Conservation (phyloP, 768 basidiomycete genomes). For the Hygrophoropsis aurantiaca region DNA sequence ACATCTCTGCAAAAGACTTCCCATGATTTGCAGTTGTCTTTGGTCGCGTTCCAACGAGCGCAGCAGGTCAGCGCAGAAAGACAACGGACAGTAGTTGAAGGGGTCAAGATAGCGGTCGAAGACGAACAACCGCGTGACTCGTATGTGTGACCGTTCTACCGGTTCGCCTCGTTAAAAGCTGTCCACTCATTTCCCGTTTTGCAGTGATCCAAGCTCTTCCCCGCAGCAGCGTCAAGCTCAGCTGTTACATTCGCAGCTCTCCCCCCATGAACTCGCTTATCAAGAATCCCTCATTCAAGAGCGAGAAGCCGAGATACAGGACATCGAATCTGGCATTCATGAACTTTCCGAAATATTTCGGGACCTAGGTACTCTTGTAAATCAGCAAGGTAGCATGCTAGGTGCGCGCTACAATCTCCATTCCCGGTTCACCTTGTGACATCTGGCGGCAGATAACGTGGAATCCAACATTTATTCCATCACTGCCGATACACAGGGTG, state of each 20-base stretch:
- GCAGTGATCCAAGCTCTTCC: slow-evolving; percentile 39
- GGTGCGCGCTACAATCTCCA: slow-evolving; percentile 44
- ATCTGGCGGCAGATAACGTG: slow-evolving; percentile 77
- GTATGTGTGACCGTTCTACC: slow-evolving; percentile 2
- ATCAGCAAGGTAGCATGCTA: slow-evolving; percentile 92
- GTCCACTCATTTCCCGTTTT: slow-evolving; percentile 7
- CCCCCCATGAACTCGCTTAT: slow-evolving; percentile 89
- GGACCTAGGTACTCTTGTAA: slow-evolving; percentile 91
- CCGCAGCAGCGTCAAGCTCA: slow-evolving; percentile 70
- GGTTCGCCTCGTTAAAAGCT: neutral
- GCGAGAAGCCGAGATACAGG: slow-evolving; percentile 90
- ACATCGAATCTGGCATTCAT: slow-evolving; percentile 96
- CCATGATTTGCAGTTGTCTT: slow-evolving; percentile 86
- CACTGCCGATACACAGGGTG: slow-evolving; percentile 76
- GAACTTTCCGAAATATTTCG: slow-evolving; percentile 96
- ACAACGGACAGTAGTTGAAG: slow-evolving; percentile 86
- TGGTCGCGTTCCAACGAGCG: slow-evolving; percentile 89
- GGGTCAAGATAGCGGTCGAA: slow-evolving; percentile 81
- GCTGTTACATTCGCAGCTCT: slow-evolving; percentile 69
- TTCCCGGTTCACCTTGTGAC: neutral
- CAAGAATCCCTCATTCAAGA: slow-evolving; percentile 85
- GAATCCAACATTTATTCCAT: slow-evolving; percentile 91
- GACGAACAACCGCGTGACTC: slow-evolving; percentile 51
- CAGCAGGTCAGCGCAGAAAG: slow-evolving; percentile 88
- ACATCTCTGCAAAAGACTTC: slow-evolving; percentile 88